Conservation (phyloP, 495 filamentous ascomycete genomes). For the Podospora didyma region DNA sequence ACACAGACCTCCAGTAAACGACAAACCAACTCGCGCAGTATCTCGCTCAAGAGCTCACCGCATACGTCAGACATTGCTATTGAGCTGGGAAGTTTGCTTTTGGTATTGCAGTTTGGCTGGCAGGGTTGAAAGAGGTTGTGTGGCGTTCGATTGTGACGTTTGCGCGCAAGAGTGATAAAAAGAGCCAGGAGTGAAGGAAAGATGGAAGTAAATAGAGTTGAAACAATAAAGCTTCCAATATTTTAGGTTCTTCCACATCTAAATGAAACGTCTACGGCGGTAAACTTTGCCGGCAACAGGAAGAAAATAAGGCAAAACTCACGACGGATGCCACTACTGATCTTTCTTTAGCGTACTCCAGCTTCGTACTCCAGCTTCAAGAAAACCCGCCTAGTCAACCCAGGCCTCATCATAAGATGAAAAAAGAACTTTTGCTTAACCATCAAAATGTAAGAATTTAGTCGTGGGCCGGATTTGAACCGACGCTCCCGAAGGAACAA, state of each 20-base stretch:
- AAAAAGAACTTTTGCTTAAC: no score
- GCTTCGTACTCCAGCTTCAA: no score
- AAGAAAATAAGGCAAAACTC: no score
- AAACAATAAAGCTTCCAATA: neutral
- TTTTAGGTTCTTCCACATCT: neutral
- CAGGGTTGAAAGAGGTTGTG: neutral
- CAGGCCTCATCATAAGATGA: no score
- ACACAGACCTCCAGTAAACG: neutral
- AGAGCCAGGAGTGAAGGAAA: neutral
- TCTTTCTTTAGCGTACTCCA: no score
- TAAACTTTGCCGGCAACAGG: no score
- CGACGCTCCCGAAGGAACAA: no score
- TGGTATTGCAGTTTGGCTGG: neutral
- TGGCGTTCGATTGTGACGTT: neutral
- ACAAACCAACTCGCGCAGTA: neutral
- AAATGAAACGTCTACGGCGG: no score
- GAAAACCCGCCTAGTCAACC: no score
- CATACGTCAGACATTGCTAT: neutral
- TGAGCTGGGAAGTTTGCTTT: neutral
- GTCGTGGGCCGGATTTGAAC: no score
- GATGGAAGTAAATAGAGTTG: neutral
- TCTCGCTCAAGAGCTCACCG: neutral
- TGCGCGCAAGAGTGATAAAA: neutral
- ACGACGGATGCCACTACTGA: no score
- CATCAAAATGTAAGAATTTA: no score